Percentiles rank a stretch among this genome's conserved stretches.
Conservation (phyloP, 164 flowering plant genomes). For the Sextonia rubra region DNA sequence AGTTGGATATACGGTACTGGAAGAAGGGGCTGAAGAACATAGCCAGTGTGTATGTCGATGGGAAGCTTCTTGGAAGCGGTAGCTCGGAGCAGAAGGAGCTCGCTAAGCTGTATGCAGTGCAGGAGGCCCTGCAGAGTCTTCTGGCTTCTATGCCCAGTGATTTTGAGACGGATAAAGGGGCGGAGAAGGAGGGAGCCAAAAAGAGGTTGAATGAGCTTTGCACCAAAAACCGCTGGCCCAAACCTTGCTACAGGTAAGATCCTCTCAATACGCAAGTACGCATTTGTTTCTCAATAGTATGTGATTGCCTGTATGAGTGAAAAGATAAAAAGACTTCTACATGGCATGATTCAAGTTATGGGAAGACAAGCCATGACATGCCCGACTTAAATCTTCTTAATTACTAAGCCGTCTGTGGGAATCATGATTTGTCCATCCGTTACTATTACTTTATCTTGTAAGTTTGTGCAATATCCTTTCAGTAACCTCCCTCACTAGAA, state of each 20-base stretch:
- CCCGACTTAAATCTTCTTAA: too few species aligned
- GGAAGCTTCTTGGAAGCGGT: conserved; percentile 36
- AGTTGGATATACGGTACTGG: conserved; percentile 37
- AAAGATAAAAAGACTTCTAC: not conserved
- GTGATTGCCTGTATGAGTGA: not conserved
- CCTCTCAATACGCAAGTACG: not conserved
- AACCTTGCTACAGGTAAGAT: conserved; percentile 46
- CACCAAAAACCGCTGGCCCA: conserved; percentile 46
- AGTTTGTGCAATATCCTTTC: too few species aligned
- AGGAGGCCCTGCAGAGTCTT: conserved; percentile 38
- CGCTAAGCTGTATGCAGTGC: conserved; percentile 56
- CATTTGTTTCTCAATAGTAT: not conserved
- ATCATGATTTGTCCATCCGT: too few species aligned
- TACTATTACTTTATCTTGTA: too few species aligned
- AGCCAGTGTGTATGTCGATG: conserved; percentile 48
- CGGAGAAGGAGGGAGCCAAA: conserved; percentile 48
- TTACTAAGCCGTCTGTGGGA: too few species aligned
- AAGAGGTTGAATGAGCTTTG: conserved; percentile 55
- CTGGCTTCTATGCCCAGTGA: not conserved
- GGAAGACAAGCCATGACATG: too few species aligned
- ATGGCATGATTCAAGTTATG: not conserved
- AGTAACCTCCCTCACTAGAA: too few species aligned
- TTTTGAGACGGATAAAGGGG: not conserved
- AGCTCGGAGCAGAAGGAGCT: conserved; percentile 47
- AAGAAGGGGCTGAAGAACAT: conserved; percentile 29